Evolutionary conservation across 495 filamentous ascomycete species (phyloP).

Genomic region (Pseudevernia furfuracea): DNA sequence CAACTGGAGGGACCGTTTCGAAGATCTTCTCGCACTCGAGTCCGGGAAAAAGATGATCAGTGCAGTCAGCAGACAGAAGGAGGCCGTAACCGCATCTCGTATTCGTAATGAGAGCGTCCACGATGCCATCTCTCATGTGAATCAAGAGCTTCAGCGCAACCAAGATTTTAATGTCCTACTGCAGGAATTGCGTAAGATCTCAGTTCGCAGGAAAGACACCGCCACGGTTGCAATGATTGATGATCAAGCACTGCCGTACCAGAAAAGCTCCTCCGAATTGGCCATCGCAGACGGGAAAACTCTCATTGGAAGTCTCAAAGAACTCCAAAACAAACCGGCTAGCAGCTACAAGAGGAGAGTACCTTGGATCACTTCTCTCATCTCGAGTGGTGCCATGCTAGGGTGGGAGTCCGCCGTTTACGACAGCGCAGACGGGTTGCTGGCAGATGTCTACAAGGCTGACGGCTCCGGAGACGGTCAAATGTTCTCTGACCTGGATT

Average conservation of each 20-base stretch:
- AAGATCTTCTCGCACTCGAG: slow-evolving; percentile 1
- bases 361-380: slow-evolving; percentile 1
- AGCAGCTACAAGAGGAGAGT: not conserved
- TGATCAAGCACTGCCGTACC: not conserved
- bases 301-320: not conserved
- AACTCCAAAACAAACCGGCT: not conserved
- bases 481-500: not conserved
- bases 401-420: not conserved
- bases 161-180: not conserved
- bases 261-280: not conserved
- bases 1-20: slow-evolving; percentile 2
- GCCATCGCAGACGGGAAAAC: not conserved
- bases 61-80: not conserved
- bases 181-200: not conserved
- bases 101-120: not conserved
- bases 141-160: not conserved
- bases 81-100: not conserved
- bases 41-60: slow-evolving; percentile 1
- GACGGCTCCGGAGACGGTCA: slow-evolving; percentile 1
- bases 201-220: not conserved
- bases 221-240: not conserved
- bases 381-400: not conserved
- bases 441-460: not conserved
- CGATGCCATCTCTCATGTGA: not conserved
- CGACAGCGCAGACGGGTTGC: not conserved